phyloP scores from a whole-genome alignment of 2,329 filamentous ascomycete genomes.

The Fusarium drepaniforme region DNA sequence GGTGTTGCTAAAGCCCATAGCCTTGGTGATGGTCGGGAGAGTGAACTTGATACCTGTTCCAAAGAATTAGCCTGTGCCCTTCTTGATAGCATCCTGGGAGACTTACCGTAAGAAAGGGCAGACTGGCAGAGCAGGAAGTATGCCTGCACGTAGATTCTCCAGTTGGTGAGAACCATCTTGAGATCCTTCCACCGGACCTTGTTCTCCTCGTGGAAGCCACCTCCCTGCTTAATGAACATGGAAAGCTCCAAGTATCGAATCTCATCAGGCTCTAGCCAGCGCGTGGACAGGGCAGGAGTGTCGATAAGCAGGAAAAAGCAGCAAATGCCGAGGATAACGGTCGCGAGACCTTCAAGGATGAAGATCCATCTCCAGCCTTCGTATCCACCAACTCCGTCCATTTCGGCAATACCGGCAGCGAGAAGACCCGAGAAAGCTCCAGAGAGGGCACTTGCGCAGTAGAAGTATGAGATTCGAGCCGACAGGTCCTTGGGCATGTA shows the following conservation, averaged over 20 bases:
- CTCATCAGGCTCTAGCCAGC: slow-evolving; percentile 48
- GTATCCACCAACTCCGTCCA: slow-evolving; percentile 69
- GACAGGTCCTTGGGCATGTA: slow-evolving; percentile 81
- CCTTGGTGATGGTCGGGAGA: slow-evolving; percentile 39
- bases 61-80: not conserved
- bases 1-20: slow-evolving; percentile 44
- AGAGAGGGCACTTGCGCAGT: slow-evolving; percentile 80
- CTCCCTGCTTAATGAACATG: slow-evolving; percentile 50
- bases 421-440: slow-evolving; percentile 79
- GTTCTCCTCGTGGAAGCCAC: slow-evolving; percentile 39
- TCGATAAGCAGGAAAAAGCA: slow-evolving; percentile 62
- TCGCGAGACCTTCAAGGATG: slow-evolving; percentile 45
- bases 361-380: slow-evolving; percentile 47
- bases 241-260: slow-evolving; percentile 43
- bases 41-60: slow-evolving; percentile 42
- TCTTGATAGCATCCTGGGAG: accelerated
- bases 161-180: slow-evolving; percentile 45
- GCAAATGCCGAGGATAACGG: slow-evolving; percentile 49
- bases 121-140: slow-evolving; percentile 46
- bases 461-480: slow-evolving; percentile 80
- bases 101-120: slow-evolving; percentile 42
- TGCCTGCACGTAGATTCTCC: slow-evolving; percentile 46
- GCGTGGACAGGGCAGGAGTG: slow-evolving; percentile 49
- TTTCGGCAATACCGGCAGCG: slow-evolving; percentile 74
- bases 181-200: slow-evolving; percentile 41